phyloP scores from a whole-genome alignment of 2,329 filamentous ascomycete species.

The Nemania sp. region DNA sequence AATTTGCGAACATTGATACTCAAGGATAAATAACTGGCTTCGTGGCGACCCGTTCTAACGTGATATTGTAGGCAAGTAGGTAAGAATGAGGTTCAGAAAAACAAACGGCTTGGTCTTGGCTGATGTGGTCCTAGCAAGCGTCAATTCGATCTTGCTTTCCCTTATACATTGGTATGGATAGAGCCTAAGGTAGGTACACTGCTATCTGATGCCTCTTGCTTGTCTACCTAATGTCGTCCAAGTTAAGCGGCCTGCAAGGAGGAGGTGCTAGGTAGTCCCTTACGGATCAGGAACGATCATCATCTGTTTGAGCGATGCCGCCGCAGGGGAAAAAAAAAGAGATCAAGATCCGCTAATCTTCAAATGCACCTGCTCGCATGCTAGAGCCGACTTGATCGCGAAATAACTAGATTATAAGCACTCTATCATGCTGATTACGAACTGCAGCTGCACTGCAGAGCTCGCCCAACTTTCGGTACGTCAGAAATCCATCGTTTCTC shows the following conservation, averaged over 20 bases:
- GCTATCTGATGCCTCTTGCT: not conserved
- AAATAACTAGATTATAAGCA: not conserved
- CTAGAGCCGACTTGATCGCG: not conserved
- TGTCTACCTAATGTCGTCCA: not conserved
- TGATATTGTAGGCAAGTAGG: conserved; percentile 1
- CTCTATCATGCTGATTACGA: conserved; percentile 64
- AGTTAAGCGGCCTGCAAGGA: not conserved
- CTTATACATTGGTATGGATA: not conserved
- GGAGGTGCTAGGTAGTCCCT: not conserved
- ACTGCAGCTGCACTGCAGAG: conserved; percentile 95
- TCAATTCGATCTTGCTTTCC: conserved; percentile 4
- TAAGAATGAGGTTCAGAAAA: conserved; percentile 11
- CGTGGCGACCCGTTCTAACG: not conserved
- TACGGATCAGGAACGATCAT: not conserved
- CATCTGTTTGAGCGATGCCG: no score
- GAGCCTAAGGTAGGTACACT: conserved; percentile 12
- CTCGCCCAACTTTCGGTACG: conserved; percentile 80
- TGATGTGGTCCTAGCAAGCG: not conserved
- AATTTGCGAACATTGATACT: conserved; percentile 24
- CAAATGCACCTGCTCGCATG: not conserved
- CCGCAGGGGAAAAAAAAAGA: no score
- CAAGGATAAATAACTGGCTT: conserved; percentile 2
- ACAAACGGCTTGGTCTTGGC: not conserved
- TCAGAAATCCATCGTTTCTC: conserved; percentile 88
- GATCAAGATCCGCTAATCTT: conserved; percentile 4